Evolutionary conservation across 2,329 filamentous ascomycete species (phyloP).

Genomic region (Dichotomopilus funicola): DNA sequence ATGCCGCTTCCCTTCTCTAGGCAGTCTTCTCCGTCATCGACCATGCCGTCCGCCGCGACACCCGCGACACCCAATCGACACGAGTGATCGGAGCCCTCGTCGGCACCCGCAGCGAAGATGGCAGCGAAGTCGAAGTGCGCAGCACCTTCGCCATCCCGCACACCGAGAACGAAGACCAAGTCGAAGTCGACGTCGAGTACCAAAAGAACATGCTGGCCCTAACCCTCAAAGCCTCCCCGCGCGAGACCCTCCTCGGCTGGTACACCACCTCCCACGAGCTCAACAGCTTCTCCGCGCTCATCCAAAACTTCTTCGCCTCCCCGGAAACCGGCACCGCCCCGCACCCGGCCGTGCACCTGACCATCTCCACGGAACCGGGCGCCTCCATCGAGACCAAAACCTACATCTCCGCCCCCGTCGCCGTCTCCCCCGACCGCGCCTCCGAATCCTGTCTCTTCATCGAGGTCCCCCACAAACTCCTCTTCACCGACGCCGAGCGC

Average conservation of each 20-base stretch:
- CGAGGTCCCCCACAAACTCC: constrained; percentile 89
- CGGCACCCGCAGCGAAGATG: constrained; percentile 90
- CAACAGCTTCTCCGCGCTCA: constrained; percentile 96
- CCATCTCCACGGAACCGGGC: constrained; percentile 83
- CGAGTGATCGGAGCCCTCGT: constrained; percentile 95
- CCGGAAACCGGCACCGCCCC: constrained; percentile 96
- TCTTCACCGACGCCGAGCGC: constrained; percentile 63
- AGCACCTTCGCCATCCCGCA: constrained; percentile 97
- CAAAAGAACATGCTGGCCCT: constrained; percentile 98
- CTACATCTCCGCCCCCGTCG: constrained; percentile 93
- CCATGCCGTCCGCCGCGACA: constrained; percentile 85
- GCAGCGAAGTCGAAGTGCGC: constrained; percentile 90
- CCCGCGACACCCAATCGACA: constrained; percentile 70
- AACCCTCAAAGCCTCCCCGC: constrained; percentile 87
- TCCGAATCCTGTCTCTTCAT: constrained; percentile 97
- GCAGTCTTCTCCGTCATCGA: constrained; percentile 76
- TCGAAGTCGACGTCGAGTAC: constrained; percentile 99
- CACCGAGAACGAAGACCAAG: constrained; percentile 96
- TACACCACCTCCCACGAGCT: constrained; percentile 96
- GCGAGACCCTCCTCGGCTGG: constrained; percentile 93
- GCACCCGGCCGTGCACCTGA: constrained; percentile 95
- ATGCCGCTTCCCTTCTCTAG: constrained; percentile 30
- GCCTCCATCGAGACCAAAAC: constrained; percentile 83
- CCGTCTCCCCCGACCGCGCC: constrained; percentile 88
- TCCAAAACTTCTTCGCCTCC: constrained; percentile 98